A percentile compares a stretch with the other conserved stretches of the same genome.
Conservation (phyloP, 768 basidiomycete genomes). For the Trametes sanguinea region DNA sequence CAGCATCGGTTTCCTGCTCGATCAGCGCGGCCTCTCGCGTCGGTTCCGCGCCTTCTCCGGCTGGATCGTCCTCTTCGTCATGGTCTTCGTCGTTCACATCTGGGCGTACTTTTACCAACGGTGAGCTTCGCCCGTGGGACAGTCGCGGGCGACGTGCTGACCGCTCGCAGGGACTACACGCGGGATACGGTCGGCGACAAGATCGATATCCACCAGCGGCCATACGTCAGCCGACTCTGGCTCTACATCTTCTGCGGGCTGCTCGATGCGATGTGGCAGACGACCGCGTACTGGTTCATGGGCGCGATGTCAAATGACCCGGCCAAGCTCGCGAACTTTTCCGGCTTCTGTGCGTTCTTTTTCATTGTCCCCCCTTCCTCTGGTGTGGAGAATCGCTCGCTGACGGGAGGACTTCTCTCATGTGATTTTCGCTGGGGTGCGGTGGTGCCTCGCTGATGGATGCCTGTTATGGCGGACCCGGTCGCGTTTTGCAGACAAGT, state of each 20-base stretch:
- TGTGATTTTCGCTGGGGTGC: not conserved
- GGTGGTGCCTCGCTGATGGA: not conserved
- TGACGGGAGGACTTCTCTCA: not conserved
- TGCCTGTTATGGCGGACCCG: not conserved
- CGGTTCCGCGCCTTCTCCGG: constrained; percentile 72
- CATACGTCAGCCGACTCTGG: constrained; percentile 56
- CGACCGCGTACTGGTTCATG: constrained; percentile 79
- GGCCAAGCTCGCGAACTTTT: constrained; percentile 75
- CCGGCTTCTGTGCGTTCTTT: constrained; percentile 69
- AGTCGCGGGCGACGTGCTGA: not conserved
- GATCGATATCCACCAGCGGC: constrained; percentile 60
- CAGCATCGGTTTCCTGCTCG: constrained; percentile 68
- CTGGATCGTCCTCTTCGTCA: constrained; percentile 60
- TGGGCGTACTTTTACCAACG: constrained; percentile 63
- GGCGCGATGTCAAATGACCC: constrained; percentile 86
- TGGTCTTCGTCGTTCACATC: constrained; percentile 69
- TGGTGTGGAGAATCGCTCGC: not conserved
- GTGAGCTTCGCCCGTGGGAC: constrained; percentile 9
- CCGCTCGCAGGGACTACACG: constrained; percentile 46
- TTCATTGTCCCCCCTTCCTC: not conserved
- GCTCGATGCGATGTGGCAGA: constrained; percentile 86
- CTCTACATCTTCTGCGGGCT: constrained; percentile 75
- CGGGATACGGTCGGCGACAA: constrained; percentile 47
- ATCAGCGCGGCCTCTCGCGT: constrained; percentile 54
- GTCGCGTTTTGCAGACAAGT: constrained; percentile 50